Evolutionary conservation across 352 stramenopile species (phyloP).

Genomic region (Phytopythium delawarense): DNA sequence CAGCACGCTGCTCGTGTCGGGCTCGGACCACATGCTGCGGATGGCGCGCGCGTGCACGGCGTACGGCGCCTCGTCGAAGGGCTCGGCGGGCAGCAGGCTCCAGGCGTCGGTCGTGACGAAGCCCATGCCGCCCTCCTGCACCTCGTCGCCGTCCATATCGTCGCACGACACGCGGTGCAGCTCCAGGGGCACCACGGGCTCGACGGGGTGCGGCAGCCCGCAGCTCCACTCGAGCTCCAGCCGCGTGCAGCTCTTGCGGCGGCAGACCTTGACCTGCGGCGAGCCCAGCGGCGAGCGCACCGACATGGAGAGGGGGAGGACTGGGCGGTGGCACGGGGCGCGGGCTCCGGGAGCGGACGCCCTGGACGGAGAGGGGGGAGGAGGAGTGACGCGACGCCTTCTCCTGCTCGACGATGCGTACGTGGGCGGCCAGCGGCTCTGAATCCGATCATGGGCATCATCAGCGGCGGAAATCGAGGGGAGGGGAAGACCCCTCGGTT

Average conservation of each 20-base stretch:
- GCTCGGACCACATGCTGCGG: conserved; percentile 57
- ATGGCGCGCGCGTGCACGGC: conserved; percentile 28
- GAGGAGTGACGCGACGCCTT: not conserved
- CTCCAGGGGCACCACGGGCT: conserved; percentile 19
- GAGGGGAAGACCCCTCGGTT: not conserved
- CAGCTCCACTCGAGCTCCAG: conserved; percentile 31
- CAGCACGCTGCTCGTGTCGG: conserved; percentile 37
- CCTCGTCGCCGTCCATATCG: conserved; percentile 26
- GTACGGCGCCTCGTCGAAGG: conserved; percentile 32
- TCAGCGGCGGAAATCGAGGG: not conserved
- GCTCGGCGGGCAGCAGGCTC: conserved; percentile 11
- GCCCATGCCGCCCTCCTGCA: conserved; percentile 12
- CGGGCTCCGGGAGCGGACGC: not conserved
- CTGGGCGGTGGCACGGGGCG: no score
- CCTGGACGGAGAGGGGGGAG: not conserved
- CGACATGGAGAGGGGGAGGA: conserved; percentile 10
- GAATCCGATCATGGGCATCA: not conserved
- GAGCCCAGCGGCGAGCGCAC: conserved; percentile 6
- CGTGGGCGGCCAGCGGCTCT: not conserved
- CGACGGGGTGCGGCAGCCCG: conserved; percentile 13
- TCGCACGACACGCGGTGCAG: conserved; percentile 23
- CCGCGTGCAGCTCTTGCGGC: conserved; percentile 25
- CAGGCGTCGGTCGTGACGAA: conserved; percentile 11
- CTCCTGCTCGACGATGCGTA: not conserved
- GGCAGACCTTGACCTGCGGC: conserved; percentile 13